Evolutionary conservation across 176 grass and related monocot species (phyloP).

Genomic region (Urochloa ruziziensis): DNA sequence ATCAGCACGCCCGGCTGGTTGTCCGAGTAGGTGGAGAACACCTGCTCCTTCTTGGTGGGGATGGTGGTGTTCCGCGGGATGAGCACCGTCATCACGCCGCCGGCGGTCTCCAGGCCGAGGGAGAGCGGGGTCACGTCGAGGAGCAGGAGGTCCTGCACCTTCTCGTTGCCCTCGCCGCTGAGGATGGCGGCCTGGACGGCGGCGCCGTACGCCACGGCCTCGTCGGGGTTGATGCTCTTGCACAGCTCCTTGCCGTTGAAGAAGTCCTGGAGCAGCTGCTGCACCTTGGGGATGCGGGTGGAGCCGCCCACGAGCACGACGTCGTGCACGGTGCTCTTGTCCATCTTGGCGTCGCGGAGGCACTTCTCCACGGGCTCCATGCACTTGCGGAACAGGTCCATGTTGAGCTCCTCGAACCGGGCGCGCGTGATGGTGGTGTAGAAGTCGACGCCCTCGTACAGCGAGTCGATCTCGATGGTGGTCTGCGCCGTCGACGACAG

Average conservation of each 20-base stretch:
- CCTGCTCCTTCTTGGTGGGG: conserved; percentile 85
- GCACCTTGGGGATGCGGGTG: conserved; percentile 90
- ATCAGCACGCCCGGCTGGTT: conserved; percentile 79
- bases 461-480: conserved; percentile 91
- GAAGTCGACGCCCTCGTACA: conserved; percentile 93
- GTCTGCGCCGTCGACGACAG: conserved; percentile 89
- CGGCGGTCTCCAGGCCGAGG: conserved; percentile 68
- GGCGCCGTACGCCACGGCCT: conserved; percentile 92
- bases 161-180: conserved; percentile 92
- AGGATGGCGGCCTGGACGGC: conserved; percentile 94
- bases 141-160: conserved; percentile 84
- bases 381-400: conserved; percentile 96
- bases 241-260: conserved; percentile 99
- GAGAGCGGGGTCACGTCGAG: conserved; percentile 76
- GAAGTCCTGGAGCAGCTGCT: conserved; percentile 98
- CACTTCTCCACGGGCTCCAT: conserved; percentile 98
- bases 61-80: conserved; percentile 89
- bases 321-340: conserved; percentile 84
- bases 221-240: conserved; percentile 99
- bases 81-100: conserved; percentile 74
- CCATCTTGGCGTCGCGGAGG: conserved; percentile 96
- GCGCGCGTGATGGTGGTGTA: conserved; percentile 89
- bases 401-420: conserved; percentile 94
- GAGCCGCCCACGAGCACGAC: conserved; percentile 94
- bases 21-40: conserved; percentile 82